Conservation (phyloP, 2,329 filamentous ascomycete genomes). For the Zymoseptoria crescenta region DNA sequence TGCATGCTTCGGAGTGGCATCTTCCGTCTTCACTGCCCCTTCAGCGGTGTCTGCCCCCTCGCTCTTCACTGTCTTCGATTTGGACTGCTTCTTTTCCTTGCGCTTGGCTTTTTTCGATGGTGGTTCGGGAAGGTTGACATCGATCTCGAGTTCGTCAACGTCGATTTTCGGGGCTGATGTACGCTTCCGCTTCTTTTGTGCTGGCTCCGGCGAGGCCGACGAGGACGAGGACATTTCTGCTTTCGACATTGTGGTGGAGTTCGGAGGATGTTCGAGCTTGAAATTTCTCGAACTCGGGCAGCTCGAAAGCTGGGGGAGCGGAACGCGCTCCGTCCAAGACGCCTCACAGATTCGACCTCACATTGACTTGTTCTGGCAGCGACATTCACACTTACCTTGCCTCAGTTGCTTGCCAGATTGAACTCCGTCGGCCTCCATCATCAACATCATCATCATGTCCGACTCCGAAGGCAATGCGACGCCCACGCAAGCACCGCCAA, state of each 20-base stretch:
- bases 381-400: not conserved
- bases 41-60: not conserved
- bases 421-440: not conserved
- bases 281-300: constrained; percentile 1
- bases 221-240: constrained; percentile 11
- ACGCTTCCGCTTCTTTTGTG: constrained; percentile 59
- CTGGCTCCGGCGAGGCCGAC: constrained; percentile 1
- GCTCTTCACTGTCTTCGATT: constrained; percentile 15
- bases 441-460: constrained; percentile 18
- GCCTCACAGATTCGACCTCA: not conserved
- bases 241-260: not conserved
- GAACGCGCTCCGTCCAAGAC: not conserved
- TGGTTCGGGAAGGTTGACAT: constrained; percentile 81
- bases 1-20: constrained; percentile 4
- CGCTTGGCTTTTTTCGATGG: constrained; percentile 91
- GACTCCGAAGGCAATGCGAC: constrained; percentile 24
- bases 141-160: constrained; percentile 67
- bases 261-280: not conserved
- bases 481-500: constrained; percentile 9
- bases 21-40: constrained; percentile 2
- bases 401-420: not conserved
- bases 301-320: not conserved
- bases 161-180: constrained; percentile 42
- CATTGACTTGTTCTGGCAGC: not conserved
- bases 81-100: constrained; percentile 75